phyloP scores from a whole-genome alignment of 257 asterid genomes.

The Solanum dulcamara region DNA sequence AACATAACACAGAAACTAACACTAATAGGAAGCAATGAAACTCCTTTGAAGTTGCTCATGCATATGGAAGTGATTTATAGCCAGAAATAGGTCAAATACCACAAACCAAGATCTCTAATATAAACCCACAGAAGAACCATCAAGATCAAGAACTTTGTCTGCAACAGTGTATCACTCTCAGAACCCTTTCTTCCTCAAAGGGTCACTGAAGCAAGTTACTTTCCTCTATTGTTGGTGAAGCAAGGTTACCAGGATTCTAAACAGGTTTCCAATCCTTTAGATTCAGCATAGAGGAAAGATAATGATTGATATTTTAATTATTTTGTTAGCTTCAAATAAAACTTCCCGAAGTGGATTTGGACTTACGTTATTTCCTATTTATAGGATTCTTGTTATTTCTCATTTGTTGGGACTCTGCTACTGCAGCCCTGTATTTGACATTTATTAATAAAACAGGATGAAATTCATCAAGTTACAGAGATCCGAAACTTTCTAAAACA shows the following conservation, averaged over 20 bases:
- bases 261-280: neutral
- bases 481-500: neutral
- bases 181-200: neutral
- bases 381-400: neutral
- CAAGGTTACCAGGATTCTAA: neutral
- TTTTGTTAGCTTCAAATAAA: neutral
- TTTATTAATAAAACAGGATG: neutral
- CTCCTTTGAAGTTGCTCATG: neutral
- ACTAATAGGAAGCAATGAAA: neutral
- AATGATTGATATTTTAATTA: neutral
- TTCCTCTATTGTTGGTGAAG: neutral
- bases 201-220: neutral
- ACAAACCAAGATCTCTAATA: neutral
- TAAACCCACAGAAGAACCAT: neutral
- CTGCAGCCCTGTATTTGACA: neutral
- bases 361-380: neutral
- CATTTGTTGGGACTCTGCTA: neutral
- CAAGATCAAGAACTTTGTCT: neutral
- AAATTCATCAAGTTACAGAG: neutral
- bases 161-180: neutral
- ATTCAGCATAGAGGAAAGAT: neutral
- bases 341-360: neutral
- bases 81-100: neutral
- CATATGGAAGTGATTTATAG: neutral
- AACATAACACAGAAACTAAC: neutral